A percentile compares a stretch with the other conserved stretches of the same genome.
Evolutionary conservation across 176 grass and related monocot genomes (phyloP).

Genomic region (Triticum turgidum): DNA sequence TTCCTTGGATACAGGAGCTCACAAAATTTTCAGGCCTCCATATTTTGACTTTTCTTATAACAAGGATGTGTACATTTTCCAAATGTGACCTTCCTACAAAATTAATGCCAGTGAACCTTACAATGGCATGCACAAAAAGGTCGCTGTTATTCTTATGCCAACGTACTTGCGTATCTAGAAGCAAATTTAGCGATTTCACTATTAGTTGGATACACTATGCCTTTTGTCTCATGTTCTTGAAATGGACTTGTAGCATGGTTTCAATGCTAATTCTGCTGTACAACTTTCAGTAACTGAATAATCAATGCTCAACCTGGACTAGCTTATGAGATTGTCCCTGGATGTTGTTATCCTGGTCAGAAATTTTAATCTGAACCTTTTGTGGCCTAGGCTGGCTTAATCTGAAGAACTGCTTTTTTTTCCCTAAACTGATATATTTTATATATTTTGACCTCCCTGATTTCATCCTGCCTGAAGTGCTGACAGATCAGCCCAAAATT

Average conservation of each 20-base stretch:
- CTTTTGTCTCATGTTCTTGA: slow-evolving; percentile 5
- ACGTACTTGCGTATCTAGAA: not conserved
- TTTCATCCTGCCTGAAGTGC: not conserved
- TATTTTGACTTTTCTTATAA: not conserved
- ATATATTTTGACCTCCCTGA: not conserved
- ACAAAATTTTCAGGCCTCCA: not conserved
- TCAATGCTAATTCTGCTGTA: not conserved
- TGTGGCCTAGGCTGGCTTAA: not conserved
- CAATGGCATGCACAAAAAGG: not conserved
- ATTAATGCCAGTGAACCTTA: not conserved
- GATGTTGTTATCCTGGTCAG: not conserved
- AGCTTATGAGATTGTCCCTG: not conserved
- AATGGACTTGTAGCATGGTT: slow-evolving; percentile 1
- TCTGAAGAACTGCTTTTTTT: slow-evolving; percentile 4
- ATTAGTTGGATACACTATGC: not conserved
- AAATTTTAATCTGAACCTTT: not conserved
- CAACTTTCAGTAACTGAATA: not conserved
- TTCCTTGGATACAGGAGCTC: not conserved
- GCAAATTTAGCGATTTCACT: not conserved
- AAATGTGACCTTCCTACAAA: not conserved
- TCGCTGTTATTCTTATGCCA: not conserved
- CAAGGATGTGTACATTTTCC: not conserved
- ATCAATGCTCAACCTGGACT: not conserved
- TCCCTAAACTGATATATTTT: not conserved
- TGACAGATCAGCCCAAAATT: not conserved